Conservation (phyloP, 495 filamentous ascomycete genomes). For the Aspergillus hancockii region DNA sequence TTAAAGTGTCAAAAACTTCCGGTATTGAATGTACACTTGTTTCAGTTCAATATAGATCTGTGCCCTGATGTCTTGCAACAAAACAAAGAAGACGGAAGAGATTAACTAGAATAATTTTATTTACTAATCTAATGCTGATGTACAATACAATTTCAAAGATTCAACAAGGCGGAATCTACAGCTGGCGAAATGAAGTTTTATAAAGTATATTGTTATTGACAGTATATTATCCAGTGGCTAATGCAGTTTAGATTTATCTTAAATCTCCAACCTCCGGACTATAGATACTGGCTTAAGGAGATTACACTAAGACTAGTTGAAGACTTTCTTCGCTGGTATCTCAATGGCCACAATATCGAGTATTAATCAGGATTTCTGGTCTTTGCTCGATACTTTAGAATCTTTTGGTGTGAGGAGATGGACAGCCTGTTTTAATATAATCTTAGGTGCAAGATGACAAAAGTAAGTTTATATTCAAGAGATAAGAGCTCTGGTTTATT, state of each 20-base stretch:
- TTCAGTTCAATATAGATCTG: too few relatives aligned
- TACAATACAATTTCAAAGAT: conserved; percentile 3
- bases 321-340: conserved; percentile 18
- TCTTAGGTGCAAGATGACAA: conserved; percentile 13
- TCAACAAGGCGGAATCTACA: conserved; percentile 6
- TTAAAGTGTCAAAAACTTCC: too few relatives aligned
- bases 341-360: conserved; percentile 11
- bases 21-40: too few relatives aligned
- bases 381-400: conserved; percentile 16
- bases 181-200: conserved; percentile 1
- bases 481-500: not conserved
- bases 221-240: too few relatives aligned
- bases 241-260: conserved; percentile 9
- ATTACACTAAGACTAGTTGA: conserved; percentile 13
- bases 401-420: conserved; percentile 18
- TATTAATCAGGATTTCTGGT: conserved; percentile 17
- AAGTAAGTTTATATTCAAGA: not conserved
- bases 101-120: conserved; percentile 15
- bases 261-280: conserved; percentile 6
- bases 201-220: conserved; percentile 12
- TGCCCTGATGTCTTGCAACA: too few relatives aligned
- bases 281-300: conserved; percentile 11
- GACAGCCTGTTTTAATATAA: conserved; percentile 6
- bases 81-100: not conserved
- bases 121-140: conserved; percentile 11